These are phyloP conservation scores for Trichoderma citrinoviride DNA, from an alignment of 2,329 filamentous ascomycete genomes.

Conservation along the genomic window DNA sequence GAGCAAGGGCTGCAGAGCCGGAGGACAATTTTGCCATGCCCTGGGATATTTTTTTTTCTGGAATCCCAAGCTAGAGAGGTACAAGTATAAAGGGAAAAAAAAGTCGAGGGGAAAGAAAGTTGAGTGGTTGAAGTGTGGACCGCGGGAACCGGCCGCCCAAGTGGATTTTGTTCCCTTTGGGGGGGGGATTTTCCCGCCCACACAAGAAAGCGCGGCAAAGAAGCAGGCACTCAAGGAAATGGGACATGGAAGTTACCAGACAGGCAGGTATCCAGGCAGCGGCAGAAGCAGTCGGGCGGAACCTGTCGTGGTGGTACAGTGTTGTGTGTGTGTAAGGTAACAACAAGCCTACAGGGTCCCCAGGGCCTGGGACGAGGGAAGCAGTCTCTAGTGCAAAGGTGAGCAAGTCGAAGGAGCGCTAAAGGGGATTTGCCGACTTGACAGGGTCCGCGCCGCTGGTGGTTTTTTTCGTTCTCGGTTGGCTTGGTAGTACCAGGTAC, in stretches of 20 bases:
- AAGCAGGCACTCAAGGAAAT: slow-evolving; percentile 9
- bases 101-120: slow-evolving; percentile 20
- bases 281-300: not conserved
- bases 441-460: not conserved
- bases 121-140: slow-evolving; percentile 22
- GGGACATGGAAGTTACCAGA: not conserved
- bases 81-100: slow-evolving; percentile 1
- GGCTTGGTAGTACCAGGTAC: not conserved
- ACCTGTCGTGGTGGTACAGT: slow-evolving; percentile 8
- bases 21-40: not conserved
- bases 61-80: not conserved
- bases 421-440: slow-evolving; percentile 13
- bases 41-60: not conserved
- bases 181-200: slow-evolving; percentile 6
- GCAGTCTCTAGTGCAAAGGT: slow-evolving; percentile 1
- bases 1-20: not conserved
- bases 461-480: not conserved
- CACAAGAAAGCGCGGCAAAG: not conserved
- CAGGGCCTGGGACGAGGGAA: not conserved
- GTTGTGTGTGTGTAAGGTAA: too few species aligned
- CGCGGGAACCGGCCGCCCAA: slow-evolving; percentile 16
- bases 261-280: not conserved
- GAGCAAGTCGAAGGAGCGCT: not conserved
- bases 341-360: not conserved
- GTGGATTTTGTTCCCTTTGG: not conserved